Conservation (phyloP, 352 stramenopile species). For the Plasmopara muralis region DNA sequence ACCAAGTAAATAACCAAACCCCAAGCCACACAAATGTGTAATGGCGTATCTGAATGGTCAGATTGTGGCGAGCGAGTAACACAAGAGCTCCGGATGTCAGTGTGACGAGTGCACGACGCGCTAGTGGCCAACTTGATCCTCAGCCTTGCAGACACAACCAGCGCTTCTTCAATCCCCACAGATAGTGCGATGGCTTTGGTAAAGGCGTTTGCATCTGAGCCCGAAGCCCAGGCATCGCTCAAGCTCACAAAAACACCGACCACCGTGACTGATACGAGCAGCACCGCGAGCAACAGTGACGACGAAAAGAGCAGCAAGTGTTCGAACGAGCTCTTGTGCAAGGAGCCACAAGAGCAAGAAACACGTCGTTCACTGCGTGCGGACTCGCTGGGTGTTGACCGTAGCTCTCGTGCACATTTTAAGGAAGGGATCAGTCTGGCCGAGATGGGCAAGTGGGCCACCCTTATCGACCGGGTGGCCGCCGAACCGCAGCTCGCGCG, state of each 20-base stretch:
- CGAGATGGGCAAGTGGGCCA: constrained; percentile 74
- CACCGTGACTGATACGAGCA: constrained; percentile 24
- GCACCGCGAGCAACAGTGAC: constrained; percentile 13
- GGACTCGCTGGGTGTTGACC: constrained; percentile 28
- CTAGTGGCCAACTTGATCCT: not conserved
- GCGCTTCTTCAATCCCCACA: constrained; percentile 18
- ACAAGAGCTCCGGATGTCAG: too few species aligned
- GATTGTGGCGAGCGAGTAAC: too few species aligned
- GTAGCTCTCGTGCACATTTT: constrained; percentile 50
- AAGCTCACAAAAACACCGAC: constrained; percentile 21
- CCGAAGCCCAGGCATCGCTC: not conserved
- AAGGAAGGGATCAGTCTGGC: constrained; percentile 77
- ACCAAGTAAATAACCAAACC: too few species aligned
- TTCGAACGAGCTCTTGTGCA: not conserved
- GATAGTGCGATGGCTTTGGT: constrained; percentile 3
- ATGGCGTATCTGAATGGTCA: too few species aligned
- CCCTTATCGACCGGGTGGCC: constrained; percentile 49
- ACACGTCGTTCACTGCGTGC: constrained; percentile 11
- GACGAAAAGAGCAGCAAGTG: constrained; percentile 16
- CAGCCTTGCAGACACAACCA: constrained; percentile 15
- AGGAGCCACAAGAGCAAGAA: not conserved
- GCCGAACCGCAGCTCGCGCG: constrained; percentile 59
- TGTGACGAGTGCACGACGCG: not conserved
- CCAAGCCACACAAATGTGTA: too few species aligned
- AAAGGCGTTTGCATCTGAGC: constrained; percentile 5